These are phyloP conservation scores for Suillus subluteus DNA, from an alignment of 768 basidiomycete species.

Conservation along the genomic window DNA sequence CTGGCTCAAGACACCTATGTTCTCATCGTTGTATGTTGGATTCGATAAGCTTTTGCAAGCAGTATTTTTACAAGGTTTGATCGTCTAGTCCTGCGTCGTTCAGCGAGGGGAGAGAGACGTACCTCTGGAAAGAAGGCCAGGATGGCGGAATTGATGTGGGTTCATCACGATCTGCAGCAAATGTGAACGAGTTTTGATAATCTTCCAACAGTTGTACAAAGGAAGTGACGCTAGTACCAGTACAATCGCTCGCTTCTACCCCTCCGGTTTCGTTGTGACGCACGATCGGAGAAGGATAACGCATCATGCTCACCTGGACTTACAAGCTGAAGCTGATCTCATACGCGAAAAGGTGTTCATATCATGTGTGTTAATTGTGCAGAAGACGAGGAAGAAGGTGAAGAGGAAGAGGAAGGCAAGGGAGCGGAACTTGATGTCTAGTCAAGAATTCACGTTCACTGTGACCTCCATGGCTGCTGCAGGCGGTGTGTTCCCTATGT, in stretches of 20 bases:
- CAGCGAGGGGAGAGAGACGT: constrained; percentile 8
- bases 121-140: background rate
- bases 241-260: constrained; percentile 1
- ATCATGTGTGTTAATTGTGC: constrained; percentile 9
- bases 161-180: background rate
- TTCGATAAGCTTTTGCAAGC: background rate
- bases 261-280: background rate
- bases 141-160: background rate
- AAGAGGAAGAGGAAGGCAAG: background rate
- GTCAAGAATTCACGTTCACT: background rate
- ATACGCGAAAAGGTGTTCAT: constrained; percentile 13
- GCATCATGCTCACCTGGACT: background rate
- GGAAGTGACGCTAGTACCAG: background rate
- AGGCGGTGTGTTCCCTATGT: background rate
- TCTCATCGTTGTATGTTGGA: constrained; percentile 1
- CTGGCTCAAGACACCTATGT: constrained; percentile 9
- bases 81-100: constrained; percentile 5
- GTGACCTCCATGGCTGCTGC: too few relatives aligned
- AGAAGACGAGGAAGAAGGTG: background rate
- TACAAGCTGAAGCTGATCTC: constrained; percentile 11
- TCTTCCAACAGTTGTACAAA: background rate
- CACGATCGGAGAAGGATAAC: background rate
- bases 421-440: background rate
- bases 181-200: background rate
- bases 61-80: background rate